These are phyloP conservation scores for Oenanthe javanica DNA, from an alignment of 140 eudicot species.

Conservation along the genomic window DNA sequence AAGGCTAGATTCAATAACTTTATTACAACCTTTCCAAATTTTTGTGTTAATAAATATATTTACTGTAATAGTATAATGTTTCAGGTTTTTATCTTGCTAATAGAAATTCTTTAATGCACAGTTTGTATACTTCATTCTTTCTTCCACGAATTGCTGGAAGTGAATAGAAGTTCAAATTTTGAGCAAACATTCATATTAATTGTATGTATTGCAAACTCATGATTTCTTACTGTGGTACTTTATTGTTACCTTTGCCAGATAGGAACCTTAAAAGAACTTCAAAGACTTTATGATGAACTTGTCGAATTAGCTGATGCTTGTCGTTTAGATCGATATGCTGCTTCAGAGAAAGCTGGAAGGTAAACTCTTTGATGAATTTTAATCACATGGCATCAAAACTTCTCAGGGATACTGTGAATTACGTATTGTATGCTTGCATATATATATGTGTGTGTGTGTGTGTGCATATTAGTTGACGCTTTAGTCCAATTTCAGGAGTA, in stretches of 20 bases:
- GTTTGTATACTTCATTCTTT: not conserved
- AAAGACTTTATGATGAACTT: conserved; percentile 89
- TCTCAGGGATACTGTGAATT: not conserved
- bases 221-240: no score
- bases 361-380: conserved; percentile 15
- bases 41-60: not conserved
- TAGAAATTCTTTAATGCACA: not conserved
- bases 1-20: not conserved
- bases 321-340: conserved; percentile 78
- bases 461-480: not conserved
- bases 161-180: not conserved
- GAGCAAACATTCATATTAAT: not conserved
- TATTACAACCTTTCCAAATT: not conserved
- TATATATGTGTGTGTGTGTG: not conserved
- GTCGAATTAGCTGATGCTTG: conserved; percentile 73
- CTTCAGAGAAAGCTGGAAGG: conserved; percentile 78
- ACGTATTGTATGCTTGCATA: not conserved
- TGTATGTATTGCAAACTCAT: not conserved
- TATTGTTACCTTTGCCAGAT: conserved; percentile 38
- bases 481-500: conserved; percentile 51
- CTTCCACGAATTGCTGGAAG: not conserved
- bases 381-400: not conserved
- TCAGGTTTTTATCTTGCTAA: not conserved
- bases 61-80: not conserved
- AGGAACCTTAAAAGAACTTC: conserved; percentile 78